Evolutionary conservation across 1,284 basidiomycete genomes (phyloP).

Genomic region (Xerocomus amazonicus): DNA sequence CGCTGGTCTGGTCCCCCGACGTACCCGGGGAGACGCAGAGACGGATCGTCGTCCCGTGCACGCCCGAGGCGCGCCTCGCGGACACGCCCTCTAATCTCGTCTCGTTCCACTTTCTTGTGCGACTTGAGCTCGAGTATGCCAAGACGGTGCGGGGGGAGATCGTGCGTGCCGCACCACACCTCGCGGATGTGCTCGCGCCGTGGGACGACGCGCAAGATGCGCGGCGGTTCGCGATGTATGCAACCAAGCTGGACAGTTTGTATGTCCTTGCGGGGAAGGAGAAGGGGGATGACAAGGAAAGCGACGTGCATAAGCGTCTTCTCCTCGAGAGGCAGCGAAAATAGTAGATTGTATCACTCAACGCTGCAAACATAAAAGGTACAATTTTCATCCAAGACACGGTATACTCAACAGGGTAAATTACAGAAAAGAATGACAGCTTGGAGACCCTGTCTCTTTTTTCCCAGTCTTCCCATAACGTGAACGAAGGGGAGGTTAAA

Average conservation of each 20-base stretch:
- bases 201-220: constrained; percentile 39
- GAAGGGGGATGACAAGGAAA: background rate
- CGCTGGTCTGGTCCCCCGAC: constrained; percentile 34
- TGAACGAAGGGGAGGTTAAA: background rate
- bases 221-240: constrained; percentile 39
- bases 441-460: background rate
- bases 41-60: constrained; percentile 30
- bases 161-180: constrained; percentile 27
- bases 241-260: constrained; percentile 36
- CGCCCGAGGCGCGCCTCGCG: constrained; percentile 30
- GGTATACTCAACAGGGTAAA: too few relatives aligned
- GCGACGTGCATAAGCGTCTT: too few relatives aligned
- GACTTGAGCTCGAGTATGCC: constrained; percentile 39
- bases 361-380: too few relatives aligned
- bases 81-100: constrained; percentile 39
- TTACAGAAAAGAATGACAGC: too few relatives aligned
- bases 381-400: too few relatives aligned
- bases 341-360: too few relatives aligned
- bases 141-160: constrained; percentile 34
- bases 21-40: background rate
- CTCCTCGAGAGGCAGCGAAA: too few relatives aligned
- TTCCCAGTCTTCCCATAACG: too few relatives aligned
- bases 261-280: constrained; percentile 9
- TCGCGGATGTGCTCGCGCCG: constrained; percentile 32
- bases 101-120: constrained; percentile 38